Base-by-base conservation (phyloP, 768 basidiomycete species). In the Gloeopeniophorella convolvens region DNA sequence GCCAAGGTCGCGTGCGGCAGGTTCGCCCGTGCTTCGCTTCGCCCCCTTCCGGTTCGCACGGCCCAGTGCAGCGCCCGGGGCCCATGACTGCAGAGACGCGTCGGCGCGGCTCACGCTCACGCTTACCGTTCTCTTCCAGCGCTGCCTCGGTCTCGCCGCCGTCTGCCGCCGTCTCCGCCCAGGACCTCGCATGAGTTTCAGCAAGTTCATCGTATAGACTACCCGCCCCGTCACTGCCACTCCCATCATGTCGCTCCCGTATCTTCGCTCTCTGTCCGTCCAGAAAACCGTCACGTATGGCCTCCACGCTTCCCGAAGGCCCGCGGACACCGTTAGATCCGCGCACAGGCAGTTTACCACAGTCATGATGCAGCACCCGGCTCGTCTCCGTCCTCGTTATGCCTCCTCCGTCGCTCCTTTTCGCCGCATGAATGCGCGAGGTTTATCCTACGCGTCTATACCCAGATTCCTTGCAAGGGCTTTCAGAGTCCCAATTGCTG, bases 391-490 rank as follows among this genome's bases (percentile, higher is more conserved):
- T 31, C 66, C 71, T 47, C 72, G 76, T 27, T 74, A 78, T 63
- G 63, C 72, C 7, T 67, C 70, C 9, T 67, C 72, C 15, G 61
- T 69, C 66, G 70, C 24, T 4, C 63, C 72, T 30, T 63, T 85
- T 27, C 78, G 87, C n/a, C 77, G 79, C 60, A 69, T 87, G 48
- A 85, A 89, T 60, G 73, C 77, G 34, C 81, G 89, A 31, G 79
- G 84, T 9, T 72, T 91, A 24, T 94, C 91, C 6, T 95, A 95
- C 65, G 75, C 83, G 4, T 85, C 90, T 9, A 85, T 96, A 54
- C 93, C 93, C n/a, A 74, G 82, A 56, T 88, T 95, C 57, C 79
- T 95, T 37, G 82, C 85, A 0, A 77, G 90, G 37, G 92, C 92
- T 0, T 92, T 96, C 61, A 75, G 86, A 43, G 82, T 96, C 1